A percentile compares a stretch with the other conserved stretches of the same genome.
Evolutionary conservation across 176 grass and related monocot species (phyloP).

Genomic region (Oryza coarctata): DNA sequence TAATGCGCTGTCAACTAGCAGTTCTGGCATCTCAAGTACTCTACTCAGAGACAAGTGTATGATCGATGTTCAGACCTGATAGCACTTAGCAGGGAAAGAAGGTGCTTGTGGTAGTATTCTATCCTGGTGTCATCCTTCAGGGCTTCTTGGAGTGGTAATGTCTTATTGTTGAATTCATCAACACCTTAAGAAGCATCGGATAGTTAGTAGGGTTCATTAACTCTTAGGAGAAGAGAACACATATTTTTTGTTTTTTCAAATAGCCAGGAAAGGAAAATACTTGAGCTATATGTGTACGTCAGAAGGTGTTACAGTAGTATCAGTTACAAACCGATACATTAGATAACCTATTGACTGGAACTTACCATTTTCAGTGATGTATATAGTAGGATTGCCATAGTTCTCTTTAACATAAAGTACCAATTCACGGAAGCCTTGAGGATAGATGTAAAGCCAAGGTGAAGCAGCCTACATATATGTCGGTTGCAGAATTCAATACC

Average conservation of each 20-base stretch:
- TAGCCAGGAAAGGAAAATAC: too few relatives aligned
- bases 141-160: constrained; percentile 45
- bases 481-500: not conserved
- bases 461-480: constrained; percentile 35
- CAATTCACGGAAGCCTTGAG: constrained; percentile 44
- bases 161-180: constrained; percentile 47
- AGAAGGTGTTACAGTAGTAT: too few relatives aligned
- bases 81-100: constrained; percentile 35
- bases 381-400: constrained; percentile 47
- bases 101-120: constrained; percentile 57
- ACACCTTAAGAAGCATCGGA: constrained; percentile 8
- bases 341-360: not conserved
- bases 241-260: too few relatives aligned
- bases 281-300: too few relatives aligned
- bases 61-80: constrained; percentile 46
- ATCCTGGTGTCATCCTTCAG: constrained; percentile 59
- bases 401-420: constrained; percentile 48
- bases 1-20: not conserved
- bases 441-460: constrained; percentile 49
- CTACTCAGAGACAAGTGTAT: not conserved
- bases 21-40: not conserved
- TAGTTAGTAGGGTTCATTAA: not conserved
- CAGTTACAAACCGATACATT: not conserved
- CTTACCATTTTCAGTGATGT: constrained; percentile 60
- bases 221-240: too few relatives aligned